These are phyloP conservation scores for Aspergillus olivimuriae DNA, from an alignment of 495 filamentous ascomycete genomes.

Conservation along the genomic window DNA sequence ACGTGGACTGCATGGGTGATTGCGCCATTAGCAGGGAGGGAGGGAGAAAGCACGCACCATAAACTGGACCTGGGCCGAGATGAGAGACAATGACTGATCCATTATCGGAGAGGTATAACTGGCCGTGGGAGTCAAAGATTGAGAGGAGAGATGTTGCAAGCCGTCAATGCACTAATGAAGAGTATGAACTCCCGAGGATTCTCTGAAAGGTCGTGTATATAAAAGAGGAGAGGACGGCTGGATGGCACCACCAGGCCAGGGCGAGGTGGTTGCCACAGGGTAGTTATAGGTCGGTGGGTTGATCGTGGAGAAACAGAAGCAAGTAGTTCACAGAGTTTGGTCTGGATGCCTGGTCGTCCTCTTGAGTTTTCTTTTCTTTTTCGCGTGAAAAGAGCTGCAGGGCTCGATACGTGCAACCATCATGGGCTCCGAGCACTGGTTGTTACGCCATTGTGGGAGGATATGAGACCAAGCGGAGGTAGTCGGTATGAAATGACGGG, in stretches of 20 bases:
- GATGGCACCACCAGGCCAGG: too few relatives aligned
- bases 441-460: slow-evolving; percentile 18
- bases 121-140: too few relatives aligned
- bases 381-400: slow-evolving; percentile 10
- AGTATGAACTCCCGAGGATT: too few relatives aligned
- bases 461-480: slow-evolving; percentile 12
- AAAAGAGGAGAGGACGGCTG: too few relatives aligned
- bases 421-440: slow-evolving; percentile 11
- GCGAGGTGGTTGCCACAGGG: too few relatives aligned
- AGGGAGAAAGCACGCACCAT: slow-evolving; percentile 35
- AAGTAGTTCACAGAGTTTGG: too few relatives aligned
- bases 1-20: slow-evolving; percentile 2
- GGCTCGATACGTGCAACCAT: slow-evolving; percentile 8
- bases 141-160: neutral
- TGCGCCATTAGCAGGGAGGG: neutral
- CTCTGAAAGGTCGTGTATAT: too few relatives aligned
- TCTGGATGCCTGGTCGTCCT: too few relatives aligned
- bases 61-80: slow-evolving; percentile 51
- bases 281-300: too few relatives aligned
- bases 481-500: neutral
- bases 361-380: slow-evolving; percentile 14
- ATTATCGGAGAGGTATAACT: slow-evolving; percentile 24
- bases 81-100: slow-evolving; percentile 43
- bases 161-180: too few relatives aligned
- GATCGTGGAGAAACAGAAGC: too few relatives aligned